Conservation (phyloP, 495 filamentous ascomycete species). For the Annulohypoxylon moriforme region DNA sequence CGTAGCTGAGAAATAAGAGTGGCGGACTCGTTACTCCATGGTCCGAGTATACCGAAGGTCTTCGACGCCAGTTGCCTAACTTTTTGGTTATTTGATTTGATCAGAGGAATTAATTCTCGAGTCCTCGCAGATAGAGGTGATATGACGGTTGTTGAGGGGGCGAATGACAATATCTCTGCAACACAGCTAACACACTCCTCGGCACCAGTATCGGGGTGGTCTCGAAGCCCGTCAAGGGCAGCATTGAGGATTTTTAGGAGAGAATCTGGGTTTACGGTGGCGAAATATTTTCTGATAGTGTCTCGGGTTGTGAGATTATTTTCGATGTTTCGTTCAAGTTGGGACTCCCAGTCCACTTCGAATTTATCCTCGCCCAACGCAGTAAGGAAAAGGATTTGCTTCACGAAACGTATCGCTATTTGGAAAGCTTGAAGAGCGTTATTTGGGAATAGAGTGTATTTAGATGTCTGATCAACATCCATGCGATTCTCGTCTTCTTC, state of each 20-base stretch:
- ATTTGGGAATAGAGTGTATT: constrained; percentile 52
- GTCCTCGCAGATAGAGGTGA: constrained; percentile 60
- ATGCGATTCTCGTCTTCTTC: constrained; percentile 40
- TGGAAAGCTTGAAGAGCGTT: constrained; percentile 66
- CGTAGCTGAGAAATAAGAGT: constrained; percentile 32
- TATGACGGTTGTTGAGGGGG: constrained; percentile 63
- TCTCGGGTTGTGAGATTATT: constrained; percentile 70
- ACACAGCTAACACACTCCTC: constrained; percentile 70
- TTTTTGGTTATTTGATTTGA: constrained; percentile 75
- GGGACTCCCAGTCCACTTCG: constrained; percentile 86
- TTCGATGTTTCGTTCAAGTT: constrained; percentile 74
- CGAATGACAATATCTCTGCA: constrained; percentile 73
- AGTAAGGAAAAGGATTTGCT: constrained; percentile 77
- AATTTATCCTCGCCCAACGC: constrained; percentile 72
- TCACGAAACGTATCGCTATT: constrained; percentile 75
- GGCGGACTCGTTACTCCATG: constrained; percentile 37
- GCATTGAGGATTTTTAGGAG: constrained; percentile 48
- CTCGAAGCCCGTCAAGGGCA: constrained; percentile 44
- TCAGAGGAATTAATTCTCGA: constrained; percentile 63
- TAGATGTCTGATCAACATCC: constrained; percentile 41
- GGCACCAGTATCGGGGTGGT: constrained; percentile 41
- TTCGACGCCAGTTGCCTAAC: constrained; percentile 72
- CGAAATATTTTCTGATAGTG: constrained; percentile 62
- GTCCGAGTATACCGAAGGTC: constrained; percentile 79
- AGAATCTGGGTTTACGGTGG: constrained; percentile 38